Base-by-base conservation (phyloP, 2,329 filamentous ascomycete genomes). In the Aureobasidium vineae region DNA sequence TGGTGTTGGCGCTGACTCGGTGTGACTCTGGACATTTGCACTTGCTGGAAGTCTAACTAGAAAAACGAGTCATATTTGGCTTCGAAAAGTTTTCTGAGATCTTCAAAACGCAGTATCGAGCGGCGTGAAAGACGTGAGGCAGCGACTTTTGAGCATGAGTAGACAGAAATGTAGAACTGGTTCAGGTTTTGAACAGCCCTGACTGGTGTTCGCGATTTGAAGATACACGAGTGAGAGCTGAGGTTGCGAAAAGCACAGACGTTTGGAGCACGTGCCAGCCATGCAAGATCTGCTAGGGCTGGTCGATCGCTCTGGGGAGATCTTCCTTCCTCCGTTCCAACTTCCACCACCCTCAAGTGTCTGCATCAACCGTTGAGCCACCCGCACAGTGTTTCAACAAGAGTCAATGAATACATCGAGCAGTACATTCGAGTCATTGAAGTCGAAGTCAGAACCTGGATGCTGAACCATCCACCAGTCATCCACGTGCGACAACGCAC, bases 371-470 rank as follows among this genome's bases (percentile, higher is more conserved):
- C 40, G 54, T 59, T 59, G 54, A 59, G n/a, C 54, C 54, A 45
- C 38, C 40, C 54, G 54, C 40, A 21, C 21, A 31, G 54, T 45
- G 54, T 59, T 59, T 59, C 54, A 59, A 3, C 40, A 41, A 59
- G 54, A 31, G 40, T 59, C 54, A 59, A 23, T 15, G 21, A 45
- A 10, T 45, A 26, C 23, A 21, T 5, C 13, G 40, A 33, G 26
- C 16, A 59, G 23, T 21, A 59, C 54, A 15, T 15, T 13, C 54
- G 53, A 56, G 53, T 56, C 33, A 41, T 59, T 11, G 5, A 7
- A 11, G 19, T 16, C n/a, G 3, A 10, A 31, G 23, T 59, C 54
- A 19, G 40, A 1, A n/a, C 3, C 5, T 11, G 19, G 8, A 5
- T 31, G 23, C 52, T 40, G 33, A 2, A 40, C n/a, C 52, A 21